phyloP scores from a whole-genome alignment of 23 red algal genomes.

The Agarophyton chilense region DNA sequence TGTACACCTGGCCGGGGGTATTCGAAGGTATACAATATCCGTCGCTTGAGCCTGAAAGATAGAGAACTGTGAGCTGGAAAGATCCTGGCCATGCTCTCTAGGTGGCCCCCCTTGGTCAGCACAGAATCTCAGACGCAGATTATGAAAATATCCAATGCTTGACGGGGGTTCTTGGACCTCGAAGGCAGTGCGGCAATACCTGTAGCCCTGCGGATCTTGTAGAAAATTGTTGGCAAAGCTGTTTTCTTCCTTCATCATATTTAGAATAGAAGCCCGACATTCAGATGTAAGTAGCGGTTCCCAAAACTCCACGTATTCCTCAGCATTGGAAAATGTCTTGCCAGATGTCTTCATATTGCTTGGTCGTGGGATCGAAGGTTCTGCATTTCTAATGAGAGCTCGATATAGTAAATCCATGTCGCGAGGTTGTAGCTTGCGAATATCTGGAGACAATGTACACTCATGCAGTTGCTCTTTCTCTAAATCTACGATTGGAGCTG shows the following conservation, averaged over 20 bases:
- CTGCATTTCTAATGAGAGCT: neutral
- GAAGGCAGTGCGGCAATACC: constrained; percentile 39
- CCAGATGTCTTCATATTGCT: neutral
- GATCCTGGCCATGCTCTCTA: neutral
- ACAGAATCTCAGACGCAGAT: constrained; percentile 25
- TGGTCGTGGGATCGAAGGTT: neutral
- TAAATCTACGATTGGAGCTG: neutral
- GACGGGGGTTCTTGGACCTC: constrained; percentile 26
- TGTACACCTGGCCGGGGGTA: constrained; percentile 37
- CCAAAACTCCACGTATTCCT: constrained; percentile 66
- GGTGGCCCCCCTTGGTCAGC: neutral
- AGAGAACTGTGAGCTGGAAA: constrained; percentile 24
- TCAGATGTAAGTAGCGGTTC: constrained; percentile 62
- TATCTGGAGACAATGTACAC: neutral
- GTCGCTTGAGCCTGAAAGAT: constrained; percentile 2
- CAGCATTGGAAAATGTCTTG: neutral
- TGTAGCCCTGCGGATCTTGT: neutral
- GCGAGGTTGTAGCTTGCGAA: neutral
- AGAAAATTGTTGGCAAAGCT: constrained; percentile 1
- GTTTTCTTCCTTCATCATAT: constrained; percentile 40
- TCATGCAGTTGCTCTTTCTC: neutral
- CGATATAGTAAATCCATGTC: constrained; percentile 15
- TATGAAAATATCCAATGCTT: constrained; percentile 46
- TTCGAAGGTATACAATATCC: constrained; percentile 36
- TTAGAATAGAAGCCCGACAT: constrained; percentile 38